A percentile compares a stretch with the other conserved stretches of the same genome.
Conservation (phyloP, 148 eudicot genomes). For the Rhododendron mucronatum region DNA sequence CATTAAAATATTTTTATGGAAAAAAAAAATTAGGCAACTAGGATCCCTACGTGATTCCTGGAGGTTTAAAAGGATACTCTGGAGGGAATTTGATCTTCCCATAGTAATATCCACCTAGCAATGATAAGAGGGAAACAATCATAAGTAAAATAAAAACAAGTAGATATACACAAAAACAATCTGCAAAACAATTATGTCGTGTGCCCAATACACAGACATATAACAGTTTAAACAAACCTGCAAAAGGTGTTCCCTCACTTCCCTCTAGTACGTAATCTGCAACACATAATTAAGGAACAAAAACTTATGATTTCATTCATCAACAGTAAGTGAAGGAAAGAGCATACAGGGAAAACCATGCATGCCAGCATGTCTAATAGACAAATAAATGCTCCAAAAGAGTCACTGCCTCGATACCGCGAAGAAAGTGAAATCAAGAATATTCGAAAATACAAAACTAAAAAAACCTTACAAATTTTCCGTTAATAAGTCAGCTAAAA, state of each 20-base stretch:
- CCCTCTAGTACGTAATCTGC: slow-evolving; percentile 97
- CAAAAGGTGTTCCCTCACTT: slow-evolving; percentile 96
- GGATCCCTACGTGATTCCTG: slow-evolving; percentile 67
- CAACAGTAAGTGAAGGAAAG: background rate
- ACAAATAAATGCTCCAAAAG: background rate
- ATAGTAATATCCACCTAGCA: slow-evolving; percentile 84
- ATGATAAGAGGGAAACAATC: background rate
- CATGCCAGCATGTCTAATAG: background rate
- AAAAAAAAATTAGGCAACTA: slow-evolving; percentile 4
- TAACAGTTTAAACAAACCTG: slow-evolving; percentile 55
- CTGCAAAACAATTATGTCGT: background rate
- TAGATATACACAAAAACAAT: background rate
- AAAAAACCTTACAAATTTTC: background rate
- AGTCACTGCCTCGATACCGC: no score
- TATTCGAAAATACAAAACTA: background rate
- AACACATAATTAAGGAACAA: background rate
- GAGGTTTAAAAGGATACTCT: slow-evolving; percentile 97
- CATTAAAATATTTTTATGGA: background rate
- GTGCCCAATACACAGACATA: background rate
- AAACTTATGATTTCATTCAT: background rate
- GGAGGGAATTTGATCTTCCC: slow-evolving; percentile 94
- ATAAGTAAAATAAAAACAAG: slow-evolving; percentile 1
- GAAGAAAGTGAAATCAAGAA: background rate
- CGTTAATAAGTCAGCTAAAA: background rate
- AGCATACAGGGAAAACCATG: background rate